Evolutionary conservation across 148 eudicot species (phyloP).

Genomic region (Chenopodium berlandieri): DNA sequence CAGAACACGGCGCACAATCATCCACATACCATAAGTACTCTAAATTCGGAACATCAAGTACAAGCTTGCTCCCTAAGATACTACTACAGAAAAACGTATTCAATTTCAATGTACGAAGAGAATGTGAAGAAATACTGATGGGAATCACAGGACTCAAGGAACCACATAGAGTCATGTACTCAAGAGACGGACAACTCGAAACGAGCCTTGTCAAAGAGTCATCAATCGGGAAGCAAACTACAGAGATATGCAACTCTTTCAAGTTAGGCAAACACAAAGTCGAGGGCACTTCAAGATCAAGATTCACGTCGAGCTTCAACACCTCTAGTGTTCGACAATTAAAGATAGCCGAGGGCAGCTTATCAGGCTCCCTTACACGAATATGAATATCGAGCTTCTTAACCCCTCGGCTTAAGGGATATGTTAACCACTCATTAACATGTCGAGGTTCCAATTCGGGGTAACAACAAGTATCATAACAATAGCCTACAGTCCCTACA

Average conservation of each 20-base stretch:
- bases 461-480: too few species aligned
- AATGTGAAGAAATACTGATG: constrained; percentile 2
- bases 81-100: not conserved
- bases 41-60: constrained; percentile 24
- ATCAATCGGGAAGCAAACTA: not conserved
- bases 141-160: not conserved
- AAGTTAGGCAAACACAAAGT: constrained; percentile 17
- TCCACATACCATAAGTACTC: not conserved
- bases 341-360: too few species aligned
- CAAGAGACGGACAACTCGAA: constrained; percentile 18
- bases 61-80: not conserved
- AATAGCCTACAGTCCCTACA: too few species aligned
- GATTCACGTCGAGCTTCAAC: not conserved
- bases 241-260: not conserved
- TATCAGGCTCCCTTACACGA: too few species aligned
- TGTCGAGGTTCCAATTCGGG: too few species aligned
- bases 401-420: too few species aligned
- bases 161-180: constrained; percentile 1
- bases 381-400: too few species aligned
- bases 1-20: not conserved
- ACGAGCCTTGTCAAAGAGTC: constrained; percentile 13
- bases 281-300: constrained; percentile 1
- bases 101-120: constrained; percentile 8
- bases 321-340: too few species aligned
- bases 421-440: too few species aligned